These are phyloP conservation scores for Penicillium sp. DNA, from an alignment of 2,329 filamentous ascomycete species.

Conservation along the genomic window DNA sequence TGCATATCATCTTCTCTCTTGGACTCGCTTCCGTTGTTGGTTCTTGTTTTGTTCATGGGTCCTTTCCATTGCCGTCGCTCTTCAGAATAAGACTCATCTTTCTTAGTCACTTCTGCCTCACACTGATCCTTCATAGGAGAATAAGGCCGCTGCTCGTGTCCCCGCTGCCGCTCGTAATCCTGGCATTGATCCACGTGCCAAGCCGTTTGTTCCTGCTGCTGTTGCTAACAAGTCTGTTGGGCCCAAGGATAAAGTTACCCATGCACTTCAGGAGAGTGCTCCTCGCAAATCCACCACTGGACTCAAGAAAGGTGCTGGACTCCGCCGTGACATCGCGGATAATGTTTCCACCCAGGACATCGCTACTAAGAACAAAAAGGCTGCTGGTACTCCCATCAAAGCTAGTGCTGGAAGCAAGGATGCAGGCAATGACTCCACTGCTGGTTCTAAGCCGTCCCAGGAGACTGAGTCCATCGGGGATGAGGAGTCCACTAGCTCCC, in stretches of 20 bases:
- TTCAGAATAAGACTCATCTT: not conserved
- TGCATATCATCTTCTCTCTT: not conserved
- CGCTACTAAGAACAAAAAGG: not conserved
- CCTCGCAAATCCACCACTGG: not conserved
- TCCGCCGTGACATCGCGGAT: not conserved
- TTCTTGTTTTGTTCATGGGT: not conserved
- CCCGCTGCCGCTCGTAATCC: too few relatives aligned
- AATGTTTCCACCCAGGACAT: not conserved
- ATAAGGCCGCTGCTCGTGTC: not conserved
- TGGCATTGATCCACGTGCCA: not conserved
- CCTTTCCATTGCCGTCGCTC: not conserved
- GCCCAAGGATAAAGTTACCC: not conserved
- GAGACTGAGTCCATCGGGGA: not conserved
- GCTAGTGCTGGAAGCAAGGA: not conserved
- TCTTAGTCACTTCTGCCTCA: not conserved
- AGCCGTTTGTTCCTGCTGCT: not conserved
- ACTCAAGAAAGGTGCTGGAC: not conserved
- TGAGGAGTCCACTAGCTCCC: not conserved
- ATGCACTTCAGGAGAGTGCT: not conserved
- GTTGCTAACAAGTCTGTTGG: not conserved
- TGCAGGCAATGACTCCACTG: not conserved
- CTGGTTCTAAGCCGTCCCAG: not conserved
- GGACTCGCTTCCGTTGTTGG: not conserved
- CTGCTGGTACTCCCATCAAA: not conserved
- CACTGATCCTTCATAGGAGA: not conserved